A percentile compares a stretch with the other conserved stretches of the same genome.
Evolutionary conservation across 179 eudicot species (phyloP).

Genomic region (Silene vulgaris): DNA sequence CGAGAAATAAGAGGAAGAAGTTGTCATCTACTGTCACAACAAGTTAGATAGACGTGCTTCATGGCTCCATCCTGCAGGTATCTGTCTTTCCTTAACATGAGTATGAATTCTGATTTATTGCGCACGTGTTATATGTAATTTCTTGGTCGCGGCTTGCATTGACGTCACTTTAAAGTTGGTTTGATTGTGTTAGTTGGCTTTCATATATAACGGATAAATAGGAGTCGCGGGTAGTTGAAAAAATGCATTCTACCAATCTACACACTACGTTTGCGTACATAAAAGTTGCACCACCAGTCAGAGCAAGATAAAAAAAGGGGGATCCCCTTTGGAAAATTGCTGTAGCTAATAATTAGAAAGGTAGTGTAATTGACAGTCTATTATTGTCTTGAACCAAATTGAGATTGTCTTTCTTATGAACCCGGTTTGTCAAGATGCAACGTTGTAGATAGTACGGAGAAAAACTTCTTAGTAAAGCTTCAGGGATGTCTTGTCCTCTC

Average conservation of each 20-base stretch:
- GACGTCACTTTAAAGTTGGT: not conserved
- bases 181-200: not conserved
- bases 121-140: not conserved
- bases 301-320: not conserved
- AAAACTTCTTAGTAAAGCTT: not conserved
- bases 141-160: not conserved
- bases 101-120: not conserved
- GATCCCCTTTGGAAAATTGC: not conserved
- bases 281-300: too few species aligned
- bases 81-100: not conserved
- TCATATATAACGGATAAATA: not conserved
- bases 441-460: not conserved
- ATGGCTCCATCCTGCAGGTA: not conserved
- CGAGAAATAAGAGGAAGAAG: slow-evolving; percentile 67
- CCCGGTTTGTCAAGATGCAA: not conserved
- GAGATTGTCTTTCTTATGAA: not conserved
- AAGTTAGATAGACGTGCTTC: slow-evolving; percentile 22
- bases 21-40: slow-evolving; percentile 25
- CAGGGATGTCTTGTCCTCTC: too few species aligned
- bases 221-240: too few species aligned
- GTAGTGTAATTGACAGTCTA: too few species aligned
- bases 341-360: not conserved
- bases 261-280: too few species aligned
- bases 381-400: too few species aligned
- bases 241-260: not conserved